Evolutionary conservation across 1,284 basidiomycete species (phyloP), one percentile per base, ranked within the genome.

Genomic region (Abortiporus biennis): DNA sequence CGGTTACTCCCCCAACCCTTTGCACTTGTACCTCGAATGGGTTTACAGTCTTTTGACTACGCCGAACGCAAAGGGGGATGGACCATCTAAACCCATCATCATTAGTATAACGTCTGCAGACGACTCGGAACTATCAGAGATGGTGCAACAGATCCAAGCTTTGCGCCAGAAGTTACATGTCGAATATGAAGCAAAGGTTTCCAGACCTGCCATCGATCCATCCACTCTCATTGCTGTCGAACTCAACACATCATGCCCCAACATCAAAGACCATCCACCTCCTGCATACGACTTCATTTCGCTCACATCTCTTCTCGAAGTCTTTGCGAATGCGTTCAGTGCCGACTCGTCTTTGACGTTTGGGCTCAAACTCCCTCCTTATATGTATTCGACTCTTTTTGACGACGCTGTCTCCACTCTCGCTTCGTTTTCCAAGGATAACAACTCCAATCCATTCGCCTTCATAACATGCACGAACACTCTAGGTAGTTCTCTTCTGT

Each of bases 301-400:
- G 32, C 67, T 69, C 46, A 47, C 54, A 3, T 59, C 76, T 2
- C 60, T 86, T 32, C 68, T 89, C 9, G 55, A 64, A 15, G 67
- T 76, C 9, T 65, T 89, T 34, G 66, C 71, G 1, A 60, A 68
- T 1, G 68, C 64, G 37, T 71, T 69, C 52, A 54, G 58, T 39
- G 49, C 59, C 15, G 83, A 86, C 54, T 56, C 58, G 2, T 68
- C 70, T 1, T 61, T 89, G 22, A 76, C 80, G 2, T 66, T 90
- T 42, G 88, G 88, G 5, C 65, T 91, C 42, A 91, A 91, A 58
- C 71, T 90, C 27, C 81, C 88, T 0, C 88, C 87, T n/a, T 91
- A 83, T 55, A 71, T 80, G 17, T 75, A 77, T 51, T 58, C 64
- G 23, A 71, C 71, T 9, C 84, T 86, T 53, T 85, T 87, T 53